Evolutionary conservation across 345 rosid species (phyloP), one percentile per base, ranked within the genome.

Genomic region (Corymbia maculata): DNA sequence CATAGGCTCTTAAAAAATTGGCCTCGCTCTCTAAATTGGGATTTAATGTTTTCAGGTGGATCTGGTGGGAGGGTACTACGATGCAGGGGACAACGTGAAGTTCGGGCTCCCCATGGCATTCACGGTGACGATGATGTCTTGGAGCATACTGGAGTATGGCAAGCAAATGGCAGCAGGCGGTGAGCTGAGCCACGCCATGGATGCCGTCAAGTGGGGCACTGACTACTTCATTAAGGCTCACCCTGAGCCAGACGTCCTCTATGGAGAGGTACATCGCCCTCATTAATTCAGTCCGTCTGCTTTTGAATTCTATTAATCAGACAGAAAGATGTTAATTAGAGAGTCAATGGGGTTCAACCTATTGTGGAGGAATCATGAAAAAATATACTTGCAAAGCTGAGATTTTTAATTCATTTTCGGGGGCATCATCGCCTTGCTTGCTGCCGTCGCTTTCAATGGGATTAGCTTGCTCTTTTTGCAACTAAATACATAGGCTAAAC

Each of bases 81-180:
- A 98, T 89, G 99, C 99, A 55, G 99, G 99, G 89, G 99, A 98
- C 93, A 98, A 98, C 91, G 99, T 98, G 91, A 98, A 98, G 94
- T 98, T 98, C 88, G 99, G 99, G 5, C 92, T 98, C 7, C 99
- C 99, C 51, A 97, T 98, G 99, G 99, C 99, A 3, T 98, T 98
- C 89, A 98, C 99, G 19, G 90, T 98, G 70, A 98, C 99, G 28
- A 97, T 98, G 99, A 95, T 97, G 98, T 96, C 99, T 2, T 98
- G 99, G 99, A 95, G 99, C 89, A 94, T 98, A 30, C 93, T 98
- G 47, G 99, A 98, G 89, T 97, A 97, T 86, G 98, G 98, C 1
- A 93, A 93, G 79, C 99, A 97, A 88, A 92, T 98, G 96, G 93
- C 93, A 32, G 79, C 92, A 0, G 93, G 88, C 88, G 99, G 98